A percentile compares a stretch with the other conserved stretches of the same genome.
These are phyloP conservation scores for Fagus sylvatica DNA, from an alignment of 306 rosid species.

Conservation along the genomic window DNA sequence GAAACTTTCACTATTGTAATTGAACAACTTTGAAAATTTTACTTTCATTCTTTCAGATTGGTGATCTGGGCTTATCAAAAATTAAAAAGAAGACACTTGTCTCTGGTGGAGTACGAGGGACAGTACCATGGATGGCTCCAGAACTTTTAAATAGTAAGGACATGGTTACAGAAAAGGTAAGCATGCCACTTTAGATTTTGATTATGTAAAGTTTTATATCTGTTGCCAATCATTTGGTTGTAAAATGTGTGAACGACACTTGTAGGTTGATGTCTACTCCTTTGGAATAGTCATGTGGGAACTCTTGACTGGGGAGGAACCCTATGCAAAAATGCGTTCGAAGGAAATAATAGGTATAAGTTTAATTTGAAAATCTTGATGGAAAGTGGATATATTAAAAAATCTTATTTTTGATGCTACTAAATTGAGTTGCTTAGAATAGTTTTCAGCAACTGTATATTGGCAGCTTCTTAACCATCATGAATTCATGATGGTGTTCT, in stretches of 20 bases:
- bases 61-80: slow-evolving; percentile 42
- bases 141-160: slow-evolving; percentile 29
- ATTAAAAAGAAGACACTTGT: slow-evolving; percentile 32
- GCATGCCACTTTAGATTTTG: neutral
- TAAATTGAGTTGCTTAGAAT: neutral
- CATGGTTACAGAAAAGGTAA: slow-evolving; percentile 39
- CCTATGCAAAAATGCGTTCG: slow-evolving; percentile 22
- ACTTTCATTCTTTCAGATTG: slow-evolving; percentile 24
- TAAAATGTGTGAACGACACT: neutral
- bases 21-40: neutral
- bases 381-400: neutral
- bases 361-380: neutral
- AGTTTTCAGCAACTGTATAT: neutral
- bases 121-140: slow-evolving; percentile 45
- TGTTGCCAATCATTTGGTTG: neutral
- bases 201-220: neutral
- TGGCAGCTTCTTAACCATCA: neutral
- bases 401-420: neutral
- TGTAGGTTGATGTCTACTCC: slow-evolving; percentile 38
- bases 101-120: slow-evolving; percentile 37
- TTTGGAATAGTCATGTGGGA: slow-evolving; percentile 46
- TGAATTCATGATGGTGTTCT: neutral
- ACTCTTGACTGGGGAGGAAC: slow-evolving; percentile 42
- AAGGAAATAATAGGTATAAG: slow-evolving; percentile 29
- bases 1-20: neutral